Evolutionary conservation across 2,329 filamentous ascomycete genomes (phyloP).

Genomic region (Pseudocercospora crystallina): DNA sequence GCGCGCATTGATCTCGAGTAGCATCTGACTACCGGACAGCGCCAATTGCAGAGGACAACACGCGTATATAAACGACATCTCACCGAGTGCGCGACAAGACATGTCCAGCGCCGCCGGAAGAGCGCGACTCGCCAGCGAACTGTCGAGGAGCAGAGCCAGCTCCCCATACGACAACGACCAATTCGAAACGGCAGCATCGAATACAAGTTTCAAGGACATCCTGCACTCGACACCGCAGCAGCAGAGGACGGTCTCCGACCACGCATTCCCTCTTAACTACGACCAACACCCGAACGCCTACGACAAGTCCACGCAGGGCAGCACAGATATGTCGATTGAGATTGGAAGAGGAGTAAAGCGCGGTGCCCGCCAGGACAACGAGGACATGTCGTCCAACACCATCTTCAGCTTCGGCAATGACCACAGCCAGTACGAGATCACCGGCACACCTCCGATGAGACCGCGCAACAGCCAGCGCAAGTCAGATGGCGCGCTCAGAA

Average conservation of each 20-base stretch:
- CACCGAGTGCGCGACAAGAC: too few relatives aligned
- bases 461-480: slow-evolving; percentile 32
- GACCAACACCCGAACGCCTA: slow-evolving; percentile 20
- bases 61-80: too few relatives aligned
- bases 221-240: slow-evolving; percentile 26
- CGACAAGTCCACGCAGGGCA: slow-evolving; percentile 35
- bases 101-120: too few relatives aligned
- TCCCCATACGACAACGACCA: slow-evolving; percentile 11
- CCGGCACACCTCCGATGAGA: slow-evolving; percentile 42
- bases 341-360: slow-evolving; percentile 53
- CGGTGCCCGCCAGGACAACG: slow-evolving; percentile 38
- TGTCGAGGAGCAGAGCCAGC: too few relatives aligned
- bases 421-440: slow-evolving; percentile 48
- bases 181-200: slow-evolving; percentile 21
- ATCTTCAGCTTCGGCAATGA: slow-evolving; percentile 51
- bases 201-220: slow-evolving; percentile 23
- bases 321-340: slow-evolving; percentile 54
- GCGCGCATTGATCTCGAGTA: too few relatives aligned
- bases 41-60: too few relatives aligned
- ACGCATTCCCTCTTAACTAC: slow-evolving; percentile 23
- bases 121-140: too few relatives aligned
- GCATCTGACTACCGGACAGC: too few relatives aligned
- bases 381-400: slow-evolving; percentile 52
- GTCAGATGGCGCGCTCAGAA: slow-evolving; percentile 40
- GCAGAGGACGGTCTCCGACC: not conserved